Base-by-base conservation (phyloP, 179 eudicot genomes). In the Gypsophila paniculata region DNA sequence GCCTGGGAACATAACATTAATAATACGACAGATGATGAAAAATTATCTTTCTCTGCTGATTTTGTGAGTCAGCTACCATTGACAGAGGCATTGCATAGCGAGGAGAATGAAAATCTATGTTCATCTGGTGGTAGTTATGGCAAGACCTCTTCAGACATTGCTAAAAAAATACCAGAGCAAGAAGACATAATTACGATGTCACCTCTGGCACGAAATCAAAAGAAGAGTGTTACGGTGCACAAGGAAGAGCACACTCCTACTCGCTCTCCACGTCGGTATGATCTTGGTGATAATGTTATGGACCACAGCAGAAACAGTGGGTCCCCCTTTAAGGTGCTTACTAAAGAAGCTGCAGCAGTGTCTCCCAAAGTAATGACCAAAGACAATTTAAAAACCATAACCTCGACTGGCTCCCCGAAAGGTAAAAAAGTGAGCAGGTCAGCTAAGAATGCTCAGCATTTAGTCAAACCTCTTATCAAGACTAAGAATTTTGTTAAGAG, bases 401-500 rank as follows among this genome's bases (percentile, higher is more conserved):
- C 81, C 26, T 78, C 89, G 34, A 71, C 85, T 36, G 73, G 73
- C 75, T 72, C 87, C 19, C 68, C 77, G 21, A 86, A 82, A 69
- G 80, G 75, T 68, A 88, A 76, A 46, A 93, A 86, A 73, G 82
- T 72, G 59, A 77, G 76, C 76, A 91, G 79, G 69, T 64, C 90
- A 48, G 73, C 73, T 19, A 83, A 82, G 74, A 86, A 79, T 77
- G 76, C 81, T 38, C 81, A 86, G 22, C 88, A 82, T 64, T 70
- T 79, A 34, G 85, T 83, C 54, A 94, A 86, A 77, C 83, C 96
- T 53, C 90, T 87, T 46, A 76, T 78, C 74, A 86, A 81, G 78
- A 85, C 86, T 79, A 88, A 78, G 80, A 85, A 72, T 73, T 75
- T 83, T 72, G 78, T 83, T 46, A 84, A 80, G 83, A 91, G 82